Evolutionary conservation across 2,329 filamentous ascomycete genomes (phyloP).

Genomic region (Phyllosticta ampelicida): DNA sequence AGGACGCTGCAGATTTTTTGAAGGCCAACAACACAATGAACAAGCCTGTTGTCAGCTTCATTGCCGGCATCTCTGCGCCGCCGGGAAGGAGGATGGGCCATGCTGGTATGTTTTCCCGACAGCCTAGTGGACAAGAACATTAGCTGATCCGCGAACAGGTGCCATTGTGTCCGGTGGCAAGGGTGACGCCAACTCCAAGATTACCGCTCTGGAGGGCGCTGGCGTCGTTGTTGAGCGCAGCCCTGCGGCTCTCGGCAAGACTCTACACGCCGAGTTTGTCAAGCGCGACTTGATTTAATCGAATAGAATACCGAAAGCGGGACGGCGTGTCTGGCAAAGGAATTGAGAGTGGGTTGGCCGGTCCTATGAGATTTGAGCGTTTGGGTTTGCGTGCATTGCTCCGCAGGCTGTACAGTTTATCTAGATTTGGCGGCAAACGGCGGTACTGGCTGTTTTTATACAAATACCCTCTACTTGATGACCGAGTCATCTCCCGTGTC

Average conservation of each 20-base stretch:
- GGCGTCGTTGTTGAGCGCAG: slow-evolving; percentile 95
- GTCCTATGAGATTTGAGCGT: slow-evolving; percentile 5
- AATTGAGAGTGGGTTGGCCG: background rate
- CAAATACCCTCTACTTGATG: slow-evolving; percentile 4
- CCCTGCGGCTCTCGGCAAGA: slow-evolving; percentile 84
- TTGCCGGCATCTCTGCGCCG: slow-evolving; percentile 94
- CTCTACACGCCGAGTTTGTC: slow-evolving; percentile 89
- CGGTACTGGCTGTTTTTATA: slow-evolving; percentile 6
- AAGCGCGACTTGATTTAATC: slow-evolving; percentile 82
- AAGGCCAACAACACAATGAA: slow-evolving; percentile 82
- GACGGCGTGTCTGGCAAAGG: background rate
- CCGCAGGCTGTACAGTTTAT: slow-evolving; percentile 10
- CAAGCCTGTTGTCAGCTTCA: slow-evolving; percentile 97
- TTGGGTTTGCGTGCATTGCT: slow-evolving; percentile 10
- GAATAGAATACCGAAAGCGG: background rate
- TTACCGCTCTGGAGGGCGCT: slow-evolving; percentile 80
- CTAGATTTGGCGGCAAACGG: slow-evolving; percentile 10
- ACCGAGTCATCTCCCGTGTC: background rate
- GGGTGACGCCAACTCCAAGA: slow-evolving; percentile 97
- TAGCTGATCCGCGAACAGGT: slow-evolving; percentile 23
- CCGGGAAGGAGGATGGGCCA: slow-evolving; percentile 97
- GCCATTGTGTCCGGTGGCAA: slow-evolving; percentile 97
- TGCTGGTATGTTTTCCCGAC: slow-evolving; percentile 50
- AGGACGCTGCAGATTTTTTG: slow-evolving; percentile 95
- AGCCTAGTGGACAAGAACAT: background rate